Evolutionary conservation across 2,329 filamentous ascomycete genomes (phyloP).

Genomic region (Pseudogymnoascus sp.): DNA sequence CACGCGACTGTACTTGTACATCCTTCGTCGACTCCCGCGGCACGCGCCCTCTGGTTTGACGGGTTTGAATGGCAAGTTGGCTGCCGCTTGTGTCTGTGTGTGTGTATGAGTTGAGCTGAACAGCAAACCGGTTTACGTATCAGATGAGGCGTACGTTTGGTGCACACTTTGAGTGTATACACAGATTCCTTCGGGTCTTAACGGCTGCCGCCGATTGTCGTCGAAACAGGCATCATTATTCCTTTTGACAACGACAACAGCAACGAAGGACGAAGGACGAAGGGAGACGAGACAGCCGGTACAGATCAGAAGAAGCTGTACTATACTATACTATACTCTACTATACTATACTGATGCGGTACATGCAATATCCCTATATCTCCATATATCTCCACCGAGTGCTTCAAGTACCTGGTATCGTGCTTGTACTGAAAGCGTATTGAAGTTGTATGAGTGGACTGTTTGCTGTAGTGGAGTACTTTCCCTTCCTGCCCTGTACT

Average conservation of each 20-base stretch:
- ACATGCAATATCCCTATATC: neutral
- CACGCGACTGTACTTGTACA: slow-evolving; percentile 4
- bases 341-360: neutral
- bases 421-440: neutral
- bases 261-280: neutral
- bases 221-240: neutral
- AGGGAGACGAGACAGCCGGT: neutral
- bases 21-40: neutral
- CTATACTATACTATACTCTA: too few relatives aligned
- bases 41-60: neutral
- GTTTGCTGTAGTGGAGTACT: neutral
- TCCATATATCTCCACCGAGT: neutral
- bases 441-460: too few relatives aligned
- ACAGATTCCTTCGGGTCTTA: neutral
- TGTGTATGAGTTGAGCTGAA: neutral
- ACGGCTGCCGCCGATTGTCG: neutral
- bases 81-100: neutral
- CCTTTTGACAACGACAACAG: neutral
- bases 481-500: neutral
- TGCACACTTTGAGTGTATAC: neutral
- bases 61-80: neutral
- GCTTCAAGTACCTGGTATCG: neutral
- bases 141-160: neutral
- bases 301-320: neutral
- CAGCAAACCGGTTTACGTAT: neutral